Evolutionary conservation across 768 basidiomycete species (phyloP), one percentile per base, ranked within the genome.

Genomic region (Lactifluus hygrophoroides): DNA sequence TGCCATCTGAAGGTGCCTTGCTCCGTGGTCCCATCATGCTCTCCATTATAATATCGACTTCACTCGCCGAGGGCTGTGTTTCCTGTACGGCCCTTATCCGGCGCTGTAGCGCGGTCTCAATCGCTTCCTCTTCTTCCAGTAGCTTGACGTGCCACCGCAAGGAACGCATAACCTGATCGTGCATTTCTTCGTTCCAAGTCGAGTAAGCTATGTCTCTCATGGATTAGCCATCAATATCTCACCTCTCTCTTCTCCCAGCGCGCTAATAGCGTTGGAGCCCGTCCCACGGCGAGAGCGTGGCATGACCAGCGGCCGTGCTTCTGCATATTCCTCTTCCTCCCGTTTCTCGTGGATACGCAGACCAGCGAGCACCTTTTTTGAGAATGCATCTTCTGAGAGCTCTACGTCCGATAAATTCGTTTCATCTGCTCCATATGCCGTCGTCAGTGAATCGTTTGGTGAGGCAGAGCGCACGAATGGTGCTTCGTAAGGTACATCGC

Each of bases 381-480:
- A 69, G 57, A 79, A 76, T 3, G 68, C 72, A 55, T 71, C 68
- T 48, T 72, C 67, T 46, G 68, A 66, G 38, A 78, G 66, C 57
- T 70, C 71, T n/a, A 58, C 59, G 56, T 79, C 77, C 3, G 71
- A 72, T n/a, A 66, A 66, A 37, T 64, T 65, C n/a, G 78, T 77
- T 61, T 77, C 75, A 63, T 79, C 78, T 16, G 68, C 69, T 7
- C 73, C 75, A 32, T 78, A 78, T n/a, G 74, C 70, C 42, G 77
- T 78, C 37, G 74, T 77, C 49, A 79, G 70, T 14, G 77, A 76
- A 51, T 74, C 76, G 8, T 75, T 74, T 30, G 77, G 78, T 2
- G 77, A 79, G 5, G 76, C 72, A 8, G 74, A 71, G 35, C 77
- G 74, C 21, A 78, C 72, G 56, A 79, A 69, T 3, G 77, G 77